Evolutionary conservation across 352 stramenopile genomes (phyloP).

Genomic region (Globisporangium radiosum): DNA sequence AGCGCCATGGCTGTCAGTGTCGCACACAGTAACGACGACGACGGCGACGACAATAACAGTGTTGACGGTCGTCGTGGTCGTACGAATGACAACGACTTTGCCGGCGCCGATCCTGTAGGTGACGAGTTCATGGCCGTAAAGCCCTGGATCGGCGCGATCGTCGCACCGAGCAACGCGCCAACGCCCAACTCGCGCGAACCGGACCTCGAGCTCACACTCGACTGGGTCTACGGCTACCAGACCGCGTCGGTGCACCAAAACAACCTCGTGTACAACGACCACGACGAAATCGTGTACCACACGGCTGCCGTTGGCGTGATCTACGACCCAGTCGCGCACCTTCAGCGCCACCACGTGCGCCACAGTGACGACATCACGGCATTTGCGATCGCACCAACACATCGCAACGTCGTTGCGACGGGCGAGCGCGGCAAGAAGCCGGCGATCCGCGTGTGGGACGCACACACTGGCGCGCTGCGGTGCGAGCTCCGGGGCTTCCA

Average conservation of each 20-base stretch:
- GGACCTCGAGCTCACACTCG: conserved; percentile 59
- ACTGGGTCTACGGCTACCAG: conserved; percentile 84
- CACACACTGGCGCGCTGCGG: conserved; percentile 58
- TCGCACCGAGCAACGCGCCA: conserved; percentile 62
- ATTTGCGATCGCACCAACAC: conserved; percentile 53
- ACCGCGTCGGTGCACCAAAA: conserved; percentile 74
- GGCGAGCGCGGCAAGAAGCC: conserved; percentile 79
- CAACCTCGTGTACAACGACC: conserved; percentile 70
- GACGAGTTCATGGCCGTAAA: conserved; percentile 91
- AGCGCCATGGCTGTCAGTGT: neutral
- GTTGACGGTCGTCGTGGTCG: neutral
- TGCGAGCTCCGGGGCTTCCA: conserved; percentile 64
- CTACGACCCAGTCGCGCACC: conserved; percentile 56
- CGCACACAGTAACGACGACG: conserved; percentile 6
- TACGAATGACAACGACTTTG: conserved; percentile 6
- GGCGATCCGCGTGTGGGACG: conserved; percentile 78
- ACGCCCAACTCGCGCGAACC: conserved; percentile 54
- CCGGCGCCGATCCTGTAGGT: conserved; percentile 26
- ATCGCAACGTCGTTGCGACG: conserved; percentile 75
- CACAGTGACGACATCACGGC: conserved; percentile 88
- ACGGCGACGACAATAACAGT: conserved; percentile 13
- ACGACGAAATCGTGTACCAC: conserved; percentile 82
- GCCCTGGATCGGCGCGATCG: conserved; percentile 82
- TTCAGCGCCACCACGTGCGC: conserved; percentile 75
- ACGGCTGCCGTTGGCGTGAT: conserved; percentile 84